Base-by-base conservation (phyloP, 164 flowering plant genomes). In the Umbellularia californica region DNA sequence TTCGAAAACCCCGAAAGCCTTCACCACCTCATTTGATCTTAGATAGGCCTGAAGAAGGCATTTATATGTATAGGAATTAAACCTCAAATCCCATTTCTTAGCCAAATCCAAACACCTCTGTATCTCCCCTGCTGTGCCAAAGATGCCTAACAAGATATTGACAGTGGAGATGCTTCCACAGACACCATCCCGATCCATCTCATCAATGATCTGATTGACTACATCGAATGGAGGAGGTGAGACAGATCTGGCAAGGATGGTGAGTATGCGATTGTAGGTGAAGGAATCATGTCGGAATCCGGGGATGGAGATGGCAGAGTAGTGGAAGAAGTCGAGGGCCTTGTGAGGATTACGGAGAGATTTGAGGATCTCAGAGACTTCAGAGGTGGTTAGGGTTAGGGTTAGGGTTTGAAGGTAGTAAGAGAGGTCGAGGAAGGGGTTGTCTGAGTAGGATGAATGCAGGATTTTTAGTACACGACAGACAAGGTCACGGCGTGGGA, bases 401-500 rank as follows among this genome's bases (percentile, higher is more conserved):
- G 81, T 66, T 52, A 91, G 81, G 80, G 91, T 79, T 78, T 84
- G 72, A 79, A 94, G 85, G 77, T 81, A 89, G 47, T 82, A 80
- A 52, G 87, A 68, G 80, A 92, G 88, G 69, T 85, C 83, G 62
- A 81, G 69, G 80, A 85, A 85, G 3, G 88, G 87, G 75, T 85
- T 85, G 25, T 70, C n/a, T 7, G 82, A 66, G 50, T 78, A 20
- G 75, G 80, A 7, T 58, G 82, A 74, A 19, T 80, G 84, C 81
- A 95, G 87, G 84, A 93, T 84, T 19, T 82, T 79, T 73, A 88
- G 72, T 68, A 84, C 82, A 69, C 83, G 82, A 84, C 98, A 93
- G 80, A 95, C 82, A 68, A 95, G 88, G 82, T 89, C 87, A 27
- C 86, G 94, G 76, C 99, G 96, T 15, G 95, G 99, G 70, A 93